These are phyloP conservation scores for Monosporozyma siamensis DNA, from an alignment of 805 yeast genomes.

Conservation along the genomic window DNA sequence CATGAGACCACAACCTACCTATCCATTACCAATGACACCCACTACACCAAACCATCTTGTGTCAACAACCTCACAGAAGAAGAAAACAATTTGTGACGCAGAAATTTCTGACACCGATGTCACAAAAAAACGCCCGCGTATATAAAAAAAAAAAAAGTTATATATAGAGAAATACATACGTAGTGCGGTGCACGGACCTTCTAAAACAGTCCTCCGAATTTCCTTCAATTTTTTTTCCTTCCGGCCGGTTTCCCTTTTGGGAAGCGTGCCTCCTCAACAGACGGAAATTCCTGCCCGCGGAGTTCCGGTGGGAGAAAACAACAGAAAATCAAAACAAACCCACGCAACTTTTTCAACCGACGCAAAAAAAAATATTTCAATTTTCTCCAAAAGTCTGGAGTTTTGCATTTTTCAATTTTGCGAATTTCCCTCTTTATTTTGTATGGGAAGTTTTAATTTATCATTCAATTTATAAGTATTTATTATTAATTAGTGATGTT, in stretches of 20 bases:
- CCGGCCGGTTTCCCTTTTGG: background rate
- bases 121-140: background rate
- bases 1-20: background rate
- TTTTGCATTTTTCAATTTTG: background rate
- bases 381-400: background rate
- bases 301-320: too few species aligned
- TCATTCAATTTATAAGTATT: too few species aligned
- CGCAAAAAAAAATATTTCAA: too few species aligned
- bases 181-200: background rate
- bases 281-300: too few species aligned
- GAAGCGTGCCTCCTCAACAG: background rate
- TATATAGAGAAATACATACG: background rate
- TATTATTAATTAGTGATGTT: too few species aligned
- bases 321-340: background rate
- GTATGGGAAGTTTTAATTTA: too few species aligned
- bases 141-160: background rate
- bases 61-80: background rate
- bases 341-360: background rate
- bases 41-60: conserved; percentile 15
- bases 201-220: background rate
- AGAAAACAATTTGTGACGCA: conserved; percentile 2
- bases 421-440: too few species aligned
- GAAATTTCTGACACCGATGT: background rate
- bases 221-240: background rate
- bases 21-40: conserved; percentile 15